phyloP scores from a whole-genome alignment of 1,139 yeast genomes.

The Trichomonascaceae sp. region DNA sequence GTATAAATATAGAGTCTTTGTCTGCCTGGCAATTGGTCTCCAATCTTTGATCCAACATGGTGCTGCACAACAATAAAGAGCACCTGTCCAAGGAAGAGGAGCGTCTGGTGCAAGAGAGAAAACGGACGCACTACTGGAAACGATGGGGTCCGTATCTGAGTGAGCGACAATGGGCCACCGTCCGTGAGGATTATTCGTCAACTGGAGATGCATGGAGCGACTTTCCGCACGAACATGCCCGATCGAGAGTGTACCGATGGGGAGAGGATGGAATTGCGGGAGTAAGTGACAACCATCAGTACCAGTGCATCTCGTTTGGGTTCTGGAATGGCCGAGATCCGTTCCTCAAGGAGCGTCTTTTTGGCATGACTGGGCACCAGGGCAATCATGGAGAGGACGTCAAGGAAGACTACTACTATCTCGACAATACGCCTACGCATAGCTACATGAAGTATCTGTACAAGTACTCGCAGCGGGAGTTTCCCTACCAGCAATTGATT shows the following conservation, averaged over 20 bases:
- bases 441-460: slow-evolving; percentile 86
- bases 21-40: too few species aligned
- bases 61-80: neutral
- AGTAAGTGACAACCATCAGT: slow-evolving; percentile 73
- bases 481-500: slow-evolving; percentile 70
- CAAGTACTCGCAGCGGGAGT: slow-evolving; percentile 79
- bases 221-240: slow-evolving; percentile 80
- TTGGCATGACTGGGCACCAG: slow-evolving; percentile 84
- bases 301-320: slow-evolving; percentile 64
- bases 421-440: slow-evolving; percentile 90
- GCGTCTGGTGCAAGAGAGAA: neutral
- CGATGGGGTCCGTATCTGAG: slow-evolving; percentile 90
- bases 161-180: slow-evolving; percentile 93
- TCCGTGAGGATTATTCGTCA: slow-evolving; percentile 76
- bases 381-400: slow-evolving; percentile 97
- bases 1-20: too few species aligned
- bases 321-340: slow-evolving; percentile 89
- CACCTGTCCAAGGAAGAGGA: neutral
- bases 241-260: slow-evolving; percentile 82
- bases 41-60: too few species aligned
- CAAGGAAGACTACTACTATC: slow-evolving; percentile 69
- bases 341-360: slow-evolving; percentile 74
- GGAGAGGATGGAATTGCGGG: slow-evolving; percentile 97
- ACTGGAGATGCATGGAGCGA: slow-evolving; percentile 89
- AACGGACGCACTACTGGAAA: slow-evolving; percentile 41